Percentiles rank a stretch among this genome's conserved stretches.
Conservation (phyloP, 23 red algal species). For the Gracilaria caudata region DNA sequence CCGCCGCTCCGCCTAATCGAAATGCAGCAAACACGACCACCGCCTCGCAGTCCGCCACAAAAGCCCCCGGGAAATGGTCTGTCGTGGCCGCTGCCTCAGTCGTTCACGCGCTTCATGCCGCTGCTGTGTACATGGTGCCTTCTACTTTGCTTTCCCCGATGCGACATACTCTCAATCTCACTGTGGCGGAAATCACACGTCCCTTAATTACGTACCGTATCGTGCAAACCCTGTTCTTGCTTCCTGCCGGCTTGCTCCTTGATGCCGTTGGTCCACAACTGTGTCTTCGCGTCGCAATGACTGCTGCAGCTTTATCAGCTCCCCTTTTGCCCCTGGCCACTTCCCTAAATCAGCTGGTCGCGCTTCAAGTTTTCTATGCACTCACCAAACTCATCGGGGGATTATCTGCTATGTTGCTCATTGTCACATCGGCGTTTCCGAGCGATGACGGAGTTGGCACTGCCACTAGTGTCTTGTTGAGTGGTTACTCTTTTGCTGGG, state of each 20-base stretch:
- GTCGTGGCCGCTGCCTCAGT: constrained; percentile 48
- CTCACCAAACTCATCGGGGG: constrained; percentile 71
- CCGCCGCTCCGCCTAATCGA: not conserved
- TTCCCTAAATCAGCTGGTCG: constrained; percentile 43
- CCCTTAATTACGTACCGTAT: constrained; percentile 68
- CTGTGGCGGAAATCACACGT: constrained; percentile 58
- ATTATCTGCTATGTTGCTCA: constrained; percentile 55
- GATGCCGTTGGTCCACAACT: constrained; percentile 52
- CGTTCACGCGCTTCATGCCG: constrained; percentile 75
- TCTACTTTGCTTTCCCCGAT: constrained; percentile 71
- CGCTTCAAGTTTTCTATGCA: constrained; percentile 43
- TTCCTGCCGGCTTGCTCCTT: constrained; percentile 55
- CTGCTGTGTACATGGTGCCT: constrained; percentile 73
- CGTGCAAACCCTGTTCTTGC: constrained; percentile 56
- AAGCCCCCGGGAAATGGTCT: constrained; percentile 27
- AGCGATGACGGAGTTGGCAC: constrained; percentile 45
- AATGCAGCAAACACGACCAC: not conserved
- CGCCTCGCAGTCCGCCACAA: not conserved
- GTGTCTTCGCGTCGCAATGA: constrained; percentile 51
- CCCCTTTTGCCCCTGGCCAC: constrained; percentile 49
- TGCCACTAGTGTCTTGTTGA: constrained; percentile 49
- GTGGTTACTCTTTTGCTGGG: constrained; percentile 74
- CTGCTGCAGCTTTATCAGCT: constrained; percentile 51
- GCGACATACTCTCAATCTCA: constrained; percentile 49
- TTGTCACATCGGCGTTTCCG: constrained; percentile 57